Evolutionary conservation across 441 rosid species (phyloP), one percentile per base, ranked within the genome.

Genomic region (Aquilaria agallochum): DNA sequence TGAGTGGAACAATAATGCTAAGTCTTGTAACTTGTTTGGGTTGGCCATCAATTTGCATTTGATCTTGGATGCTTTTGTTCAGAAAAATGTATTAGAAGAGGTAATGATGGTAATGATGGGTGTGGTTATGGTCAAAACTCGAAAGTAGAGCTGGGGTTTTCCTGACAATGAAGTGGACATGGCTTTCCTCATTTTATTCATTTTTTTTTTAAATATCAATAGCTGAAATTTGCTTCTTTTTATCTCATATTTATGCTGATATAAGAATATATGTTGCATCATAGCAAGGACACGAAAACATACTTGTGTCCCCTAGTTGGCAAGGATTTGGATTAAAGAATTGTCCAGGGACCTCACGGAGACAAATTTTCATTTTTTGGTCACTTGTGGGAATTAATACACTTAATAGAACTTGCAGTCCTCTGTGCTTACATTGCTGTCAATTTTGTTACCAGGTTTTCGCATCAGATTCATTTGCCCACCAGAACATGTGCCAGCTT

Each of bases 401-500:
- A 46, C 42, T 33, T 0, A 0, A 57, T 56, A 40, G 49, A n/a
- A 55, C n/a, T 36, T 30, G 31, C 50, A 59, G 13, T 40, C 31
- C 48, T 53, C 31, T 54, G 15, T 40, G 44, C 61, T 66, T 4
- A 58, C 59, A 46, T 53, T 12, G 12, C 36, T 57, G 20, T 51
- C 11, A 9, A 42, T 50, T 63, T 47, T 49, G 9, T n/a, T 74
- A 54, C 45, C 72, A 89, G 96, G 92, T 75, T 71, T 15, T 74
- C 64, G 94, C 96, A 2, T 59, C 63, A 63, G 95, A 78, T 67
- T 49, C 71, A 31, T 62, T 74, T 50, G 71, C 50, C 71, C 55
- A 70, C 66, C 59, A 34, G 34, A 70, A 68, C 71, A 70, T 84
- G 50, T 89, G 88, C 74, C 88, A 85, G 66, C 71, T 89, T 47